Conservation (phyloP, 2,329 filamentous ascomycete species). For the Calonectria leucothoes region DNA sequence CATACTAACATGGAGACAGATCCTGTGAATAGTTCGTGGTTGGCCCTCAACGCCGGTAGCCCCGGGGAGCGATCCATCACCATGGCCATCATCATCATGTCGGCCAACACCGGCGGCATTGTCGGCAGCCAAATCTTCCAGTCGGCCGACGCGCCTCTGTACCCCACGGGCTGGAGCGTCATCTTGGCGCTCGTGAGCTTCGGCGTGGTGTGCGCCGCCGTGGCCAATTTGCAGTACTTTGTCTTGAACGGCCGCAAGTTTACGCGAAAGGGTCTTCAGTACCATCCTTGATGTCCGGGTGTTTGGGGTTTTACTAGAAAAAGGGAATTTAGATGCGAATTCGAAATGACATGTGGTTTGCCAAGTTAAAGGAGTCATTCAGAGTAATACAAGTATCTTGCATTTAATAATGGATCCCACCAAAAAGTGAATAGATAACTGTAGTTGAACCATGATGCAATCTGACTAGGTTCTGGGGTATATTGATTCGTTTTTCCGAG, state of each 20-base stretch:
- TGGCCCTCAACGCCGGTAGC: conserved; percentile 42
- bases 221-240: conserved; percentile 45
- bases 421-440: too few relatives aligned
- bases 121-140: conserved; percentile 47
- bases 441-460: background rate
- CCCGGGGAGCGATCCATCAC: conserved; percentile 46
- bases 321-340: background rate
- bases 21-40: conserved; percentile 45
- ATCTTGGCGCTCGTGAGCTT: conserved; percentile 40
- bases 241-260: conserved; percentile 51
- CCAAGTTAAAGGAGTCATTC: background rate
- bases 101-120: conserved; percentile 45
- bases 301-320: background rate
- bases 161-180: conserved; percentile 43
- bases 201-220: conserved; percentile 31
- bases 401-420: background rate
- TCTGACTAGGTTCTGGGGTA: background rate
- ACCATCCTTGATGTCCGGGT: conserved; percentile 25
- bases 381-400: background rate
- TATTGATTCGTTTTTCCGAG: background rate
- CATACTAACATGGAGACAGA: conserved; percentile 17
- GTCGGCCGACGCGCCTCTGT: conserved; percentile 43
- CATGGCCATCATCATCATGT: conserved; percentile 49
- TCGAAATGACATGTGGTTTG: background rate
- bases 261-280: conserved; percentile 25